A percentile compares a stretch with the other conserved stretches of the same genome.
Evolutionary conservation across 1,284 basidiomycete genomes (phyloP).

Genomic region (Ceratorhiza oryzae-sativae): DNA sequence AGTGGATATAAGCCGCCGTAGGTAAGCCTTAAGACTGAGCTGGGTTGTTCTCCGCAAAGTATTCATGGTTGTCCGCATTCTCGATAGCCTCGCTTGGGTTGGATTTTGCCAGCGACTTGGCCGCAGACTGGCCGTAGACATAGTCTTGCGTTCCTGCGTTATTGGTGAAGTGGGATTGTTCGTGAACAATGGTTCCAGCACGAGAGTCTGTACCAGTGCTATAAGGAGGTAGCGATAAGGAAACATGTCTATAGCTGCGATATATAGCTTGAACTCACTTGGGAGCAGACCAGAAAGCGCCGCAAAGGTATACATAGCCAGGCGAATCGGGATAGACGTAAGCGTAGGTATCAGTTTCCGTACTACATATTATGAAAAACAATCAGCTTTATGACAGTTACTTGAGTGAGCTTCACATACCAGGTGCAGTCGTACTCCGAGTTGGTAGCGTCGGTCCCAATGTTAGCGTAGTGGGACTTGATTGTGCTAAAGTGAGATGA

Average conservation of each 20-base stretch:
- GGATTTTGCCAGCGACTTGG: constrained; percentile 29
- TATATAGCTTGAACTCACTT: constrained; percentile 5
- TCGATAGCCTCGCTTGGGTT: constrained; percentile 23
- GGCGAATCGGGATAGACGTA: constrained; percentile 29
- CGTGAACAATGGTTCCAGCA: constrained; percentile 41
- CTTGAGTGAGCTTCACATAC: neutral
- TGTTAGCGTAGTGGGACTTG: constrained; percentile 13
- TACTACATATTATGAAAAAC: neutral
- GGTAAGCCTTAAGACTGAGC: constrained; percentile 14
- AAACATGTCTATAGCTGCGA: too few species aligned
- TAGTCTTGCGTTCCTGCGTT: constrained; percentile 39
- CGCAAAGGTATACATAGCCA: constrained; percentile 40
- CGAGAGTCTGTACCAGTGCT: constrained; percentile 40
- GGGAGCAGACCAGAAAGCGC: constrained; percentile 41
- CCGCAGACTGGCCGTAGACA: constrained; percentile 32
- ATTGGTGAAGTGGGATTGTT: constrained; percentile 40
- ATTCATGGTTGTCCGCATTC: constrained; percentile 39
- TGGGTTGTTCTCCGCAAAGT: constrained; percentile 40
- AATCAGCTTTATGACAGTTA: neutral
- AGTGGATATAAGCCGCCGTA: neutral
- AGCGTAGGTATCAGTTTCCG: constrained; percentile 7
- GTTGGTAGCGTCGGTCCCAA: constrained; percentile 35
- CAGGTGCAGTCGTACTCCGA: constrained; percentile 38
- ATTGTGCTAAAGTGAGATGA: constrained; percentile 12
- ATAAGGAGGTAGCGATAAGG: neutral